A percentile compares a stretch with the other conserved stretches of the same genome.
phyloP scores from a whole-genome alignment of 1,139 yeast genomes.

The Sugiyamaella xylanicola region DNA sequence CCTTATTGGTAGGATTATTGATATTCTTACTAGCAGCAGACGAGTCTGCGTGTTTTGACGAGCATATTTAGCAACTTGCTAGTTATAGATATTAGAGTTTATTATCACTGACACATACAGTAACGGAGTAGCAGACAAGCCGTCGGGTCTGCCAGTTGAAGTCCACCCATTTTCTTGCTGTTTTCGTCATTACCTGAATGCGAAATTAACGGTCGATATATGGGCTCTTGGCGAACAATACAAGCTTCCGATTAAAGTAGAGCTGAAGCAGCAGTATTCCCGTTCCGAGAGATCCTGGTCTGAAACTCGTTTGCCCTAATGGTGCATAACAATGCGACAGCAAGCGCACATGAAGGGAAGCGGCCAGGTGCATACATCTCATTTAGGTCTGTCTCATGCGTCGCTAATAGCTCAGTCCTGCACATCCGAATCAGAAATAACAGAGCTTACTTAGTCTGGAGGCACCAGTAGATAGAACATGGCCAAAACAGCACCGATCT shows the following conservation, averaged over 20 bases:
- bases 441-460: not conserved
- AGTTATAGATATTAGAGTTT: not conserved
- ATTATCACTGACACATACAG: constrained; percentile 1
- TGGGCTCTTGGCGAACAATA: no score
- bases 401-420: not conserved
- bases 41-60: no score
- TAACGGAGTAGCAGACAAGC: not conserved
- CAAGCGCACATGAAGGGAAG: not conserved
- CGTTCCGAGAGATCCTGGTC: not conserved
- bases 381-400: constrained; percentile 2
- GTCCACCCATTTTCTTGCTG: no score
- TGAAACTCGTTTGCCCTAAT: constrained; percentile 1
- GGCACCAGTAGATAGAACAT: not conserved
- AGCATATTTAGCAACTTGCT: no score
- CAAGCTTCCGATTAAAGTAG: no score
- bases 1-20: no score
- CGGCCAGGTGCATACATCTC: not conserved
- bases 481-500: not conserved
- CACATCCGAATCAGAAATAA: not conserved
- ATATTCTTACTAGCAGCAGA: no score
- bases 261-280: no score
- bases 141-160: not conserved
- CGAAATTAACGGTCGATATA: no score
- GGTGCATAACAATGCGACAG: not conserved
- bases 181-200: no score